A percentile compares a stretch with the other conserved stretches of the same genome.
Conservation (phyloP, 371 early-diverging fungal genomes). For the Basidiobolus meristosporus region DNA sequence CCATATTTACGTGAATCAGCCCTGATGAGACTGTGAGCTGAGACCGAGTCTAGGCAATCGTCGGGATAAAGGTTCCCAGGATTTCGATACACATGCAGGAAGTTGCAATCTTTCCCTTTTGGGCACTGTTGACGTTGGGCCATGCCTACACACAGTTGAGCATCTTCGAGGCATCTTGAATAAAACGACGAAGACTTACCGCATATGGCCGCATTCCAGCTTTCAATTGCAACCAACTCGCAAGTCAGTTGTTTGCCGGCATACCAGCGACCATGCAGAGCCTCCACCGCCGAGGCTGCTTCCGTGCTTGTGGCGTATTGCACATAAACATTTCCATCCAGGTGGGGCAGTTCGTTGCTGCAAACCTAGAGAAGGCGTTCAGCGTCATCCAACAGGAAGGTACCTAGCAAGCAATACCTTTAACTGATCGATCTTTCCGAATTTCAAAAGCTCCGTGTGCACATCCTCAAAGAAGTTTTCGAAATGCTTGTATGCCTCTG, state of each 20-base stretch:
- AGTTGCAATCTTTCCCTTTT: too few relatives aligned
- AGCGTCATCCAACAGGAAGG: neutral
- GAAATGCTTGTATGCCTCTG: conserved; percentile 8
- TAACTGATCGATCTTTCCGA: conserved; percentile 13
- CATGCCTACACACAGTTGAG: too few relatives aligned
- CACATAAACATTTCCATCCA: conserved; percentile 18
- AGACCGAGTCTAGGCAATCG: too few relatives aligned
- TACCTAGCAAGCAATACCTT: conserved; percentile 7
- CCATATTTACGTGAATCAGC: too few relatives aligned
- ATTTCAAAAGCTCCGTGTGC: conserved; percentile 8
- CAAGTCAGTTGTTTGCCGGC: conserved; percentile 10
- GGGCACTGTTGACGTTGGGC: too few relatives aligned
- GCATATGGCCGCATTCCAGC: conserved; percentile 15
- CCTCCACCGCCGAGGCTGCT: conserved; percentile 8
- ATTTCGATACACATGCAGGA: too few relatives aligned
- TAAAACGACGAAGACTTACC: conserved; percentile 9
- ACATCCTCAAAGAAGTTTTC: conserved; percentile 13
- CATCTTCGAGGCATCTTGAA: too few relatives aligned
- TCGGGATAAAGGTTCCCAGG: too few relatives aligned
- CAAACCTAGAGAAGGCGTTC: conserved; percentile 6
- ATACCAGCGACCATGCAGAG: conserved; percentile 12
- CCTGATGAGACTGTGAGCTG: too few relatives aligned
- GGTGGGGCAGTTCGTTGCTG: conserved; percentile 11
- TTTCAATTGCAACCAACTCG: conserved; percentile 10
- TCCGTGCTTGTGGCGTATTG: conserved; percentile 12